Percentiles rank a stretch among this genome's conserved stretches.
These are phyloP conservation scores for Astrothelium subdiscretum DNA, from an alignment of 495 filamentous ascomycete species.

Conservation along the genomic window DNA sequence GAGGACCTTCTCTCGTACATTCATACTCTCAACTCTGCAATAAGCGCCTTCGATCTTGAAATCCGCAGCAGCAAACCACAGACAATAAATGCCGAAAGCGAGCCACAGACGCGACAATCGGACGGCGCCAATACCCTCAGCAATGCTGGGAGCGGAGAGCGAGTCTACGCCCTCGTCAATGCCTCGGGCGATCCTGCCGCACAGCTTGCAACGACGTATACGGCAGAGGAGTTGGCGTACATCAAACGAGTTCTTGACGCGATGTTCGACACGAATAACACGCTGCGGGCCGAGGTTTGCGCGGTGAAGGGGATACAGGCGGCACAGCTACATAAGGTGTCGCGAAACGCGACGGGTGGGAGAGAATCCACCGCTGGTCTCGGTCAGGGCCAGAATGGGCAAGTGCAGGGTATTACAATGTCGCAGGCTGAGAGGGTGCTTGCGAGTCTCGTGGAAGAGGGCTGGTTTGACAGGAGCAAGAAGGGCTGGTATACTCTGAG, in stretches of 20 bases:
- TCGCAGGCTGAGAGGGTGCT: slow-evolving; percentile 65
- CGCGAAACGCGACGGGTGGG: slow-evolving; percentile 15
- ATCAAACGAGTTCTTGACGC: slow-evolving; percentile 78
- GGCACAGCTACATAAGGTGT: slow-evolving; percentile 44
- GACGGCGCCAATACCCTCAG: background rate
- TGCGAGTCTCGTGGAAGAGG: slow-evolving; percentile 57
- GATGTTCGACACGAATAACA: slow-evolving; percentile 87
- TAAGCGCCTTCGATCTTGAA: slow-evolving; percentile 76
- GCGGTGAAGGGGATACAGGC: slow-evolving; percentile 69
- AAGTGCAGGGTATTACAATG: slow-evolving; percentile 50
- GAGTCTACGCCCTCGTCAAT: slow-evolving; percentile 73
- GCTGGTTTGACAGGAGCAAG: slow-evolving; percentile 68
- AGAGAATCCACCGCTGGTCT: background rate
- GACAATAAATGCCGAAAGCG: slow-evolving; percentile 11
- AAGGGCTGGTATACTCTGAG: slow-evolving; percentile 64
- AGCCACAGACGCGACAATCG: background rate
- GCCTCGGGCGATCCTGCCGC: slow-evolving; percentile 70
- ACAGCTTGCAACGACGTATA: slow-evolving; percentile 72
- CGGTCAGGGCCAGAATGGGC: slow-evolving; percentile 4
- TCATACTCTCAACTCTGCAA: slow-evolving; percentile 51
- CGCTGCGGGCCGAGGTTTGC: slow-evolving; percentile 61
- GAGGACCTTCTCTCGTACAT: slow-evolving; percentile 60
- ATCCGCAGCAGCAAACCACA: slow-evolving; percentile 65
- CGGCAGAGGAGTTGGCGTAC: slow-evolving; percentile 79
- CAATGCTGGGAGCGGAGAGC: slow-evolving; percentile 6